Evolutionary conservation across 192 early-diverging fungal species (phyloP).

Genomic region (Podila minutissima): DNA sequence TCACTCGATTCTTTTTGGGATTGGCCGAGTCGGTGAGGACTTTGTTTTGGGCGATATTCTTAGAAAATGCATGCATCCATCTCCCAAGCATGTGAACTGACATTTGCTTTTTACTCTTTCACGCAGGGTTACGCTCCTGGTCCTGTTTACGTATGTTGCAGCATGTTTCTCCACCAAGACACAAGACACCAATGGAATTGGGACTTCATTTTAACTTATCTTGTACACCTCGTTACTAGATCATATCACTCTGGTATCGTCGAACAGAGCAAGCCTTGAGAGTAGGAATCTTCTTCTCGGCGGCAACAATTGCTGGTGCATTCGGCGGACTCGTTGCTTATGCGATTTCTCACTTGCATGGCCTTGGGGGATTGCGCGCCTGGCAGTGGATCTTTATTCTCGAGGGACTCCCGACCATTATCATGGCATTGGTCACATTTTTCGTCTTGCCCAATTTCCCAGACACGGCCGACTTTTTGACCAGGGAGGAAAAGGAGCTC

Average conservation of each 20-base stretch:
- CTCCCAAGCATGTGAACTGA: neutral
- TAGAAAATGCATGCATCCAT: neutral
- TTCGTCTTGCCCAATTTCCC: slow-evolving; percentile 56
- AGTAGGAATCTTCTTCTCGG: slow-evolving; percentile 57
- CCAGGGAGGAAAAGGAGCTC: slow-evolving; percentile 38
- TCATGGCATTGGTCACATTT: slow-evolving; percentile 19
- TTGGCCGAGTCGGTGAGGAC: slow-evolving; percentile 50
- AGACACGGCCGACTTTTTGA: slow-evolving; percentile 51
- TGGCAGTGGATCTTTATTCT: slow-evolving; percentile 71
- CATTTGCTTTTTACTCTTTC: neutral
- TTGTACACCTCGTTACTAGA: slow-evolving; percentile 32
- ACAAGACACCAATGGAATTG: neutral
- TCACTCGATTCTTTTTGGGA: slow-evolving; percentile 63
- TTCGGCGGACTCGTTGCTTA: slow-evolving; percentile 70
- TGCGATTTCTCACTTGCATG: slow-evolving; percentile 60
- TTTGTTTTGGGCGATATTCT: neutral
- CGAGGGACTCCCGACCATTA: slow-evolving; percentile 58
- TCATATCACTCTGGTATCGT: slow-evolving; percentile 60
- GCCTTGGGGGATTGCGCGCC: slow-evolving; percentile 37
- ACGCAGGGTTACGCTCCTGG: slow-evolving; percentile 2
- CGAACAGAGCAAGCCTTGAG: slow-evolving; percentile 57
- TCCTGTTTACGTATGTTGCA: slow-evolving; percentile 2
- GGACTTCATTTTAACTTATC: slow-evolving; percentile 20
- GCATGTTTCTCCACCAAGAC: neutral
- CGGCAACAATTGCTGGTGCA: slow-evolving; percentile 55